Evolutionary conservation across 2,329 filamentous ascomycete genomes (phyloP).

Genomic region (Pyrenophora graminea): DNA sequence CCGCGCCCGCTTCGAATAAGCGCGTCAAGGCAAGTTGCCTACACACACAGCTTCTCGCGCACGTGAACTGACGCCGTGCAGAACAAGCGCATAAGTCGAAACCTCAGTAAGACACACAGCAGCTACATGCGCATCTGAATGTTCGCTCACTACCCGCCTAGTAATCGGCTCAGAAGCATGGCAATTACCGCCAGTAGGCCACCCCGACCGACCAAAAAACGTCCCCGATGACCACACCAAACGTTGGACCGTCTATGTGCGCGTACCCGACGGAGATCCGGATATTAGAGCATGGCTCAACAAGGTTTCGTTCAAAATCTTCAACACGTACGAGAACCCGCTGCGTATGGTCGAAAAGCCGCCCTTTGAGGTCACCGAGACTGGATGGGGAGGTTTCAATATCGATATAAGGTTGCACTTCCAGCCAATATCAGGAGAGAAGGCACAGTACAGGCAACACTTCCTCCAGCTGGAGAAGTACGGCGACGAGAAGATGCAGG

Average conservation of each 20-base stretch:
- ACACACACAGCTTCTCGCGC: neutral
- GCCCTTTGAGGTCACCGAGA: slow-evolving; percentile 85
- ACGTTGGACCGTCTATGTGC: slow-evolving; percentile 93
- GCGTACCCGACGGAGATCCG: slow-evolving; percentile 79
- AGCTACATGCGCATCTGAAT: neutral
- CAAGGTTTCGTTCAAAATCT: slow-evolving; percentile 96
- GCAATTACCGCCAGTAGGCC: slow-evolving; percentile 71
- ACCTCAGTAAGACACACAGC: slow-evolving; percentile 37
- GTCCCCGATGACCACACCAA: slow-evolving; percentile 92
- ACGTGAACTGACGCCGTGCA: slow-evolving; percentile 27
- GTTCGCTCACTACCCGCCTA: slow-evolving; percentile 33
- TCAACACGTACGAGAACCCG: slow-evolving; percentile 93
- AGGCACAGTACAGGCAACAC: slow-evolving; percentile 94
- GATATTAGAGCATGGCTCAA: slow-evolving; percentile 95
- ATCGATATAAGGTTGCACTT: slow-evolving; percentile 96
- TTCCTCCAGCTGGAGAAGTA: slow-evolving; percentile 90
- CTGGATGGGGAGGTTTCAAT: slow-evolving; percentile 97
- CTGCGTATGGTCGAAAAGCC: slow-evolving; percentile 75
- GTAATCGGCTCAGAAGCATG: slow-evolving; percentile 57
- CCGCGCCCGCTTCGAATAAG: slow-evolving; percentile 59
- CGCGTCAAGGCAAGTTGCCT: slow-evolving; percentile 50
- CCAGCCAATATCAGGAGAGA: slow-evolving; percentile 83
- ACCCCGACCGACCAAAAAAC: slow-evolving; percentile 63
- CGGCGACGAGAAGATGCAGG: slow-evolving; percentile 68
- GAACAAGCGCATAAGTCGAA: slow-evolving; percentile 49